A percentile compares a stretch with the other conserved stretches of the same genome.
These are phyloP conservation scores for Xerocomus minutiporus DNA, from an alignment of 1,284 basidiomycete species.

Conservation along the genomic window DNA sequence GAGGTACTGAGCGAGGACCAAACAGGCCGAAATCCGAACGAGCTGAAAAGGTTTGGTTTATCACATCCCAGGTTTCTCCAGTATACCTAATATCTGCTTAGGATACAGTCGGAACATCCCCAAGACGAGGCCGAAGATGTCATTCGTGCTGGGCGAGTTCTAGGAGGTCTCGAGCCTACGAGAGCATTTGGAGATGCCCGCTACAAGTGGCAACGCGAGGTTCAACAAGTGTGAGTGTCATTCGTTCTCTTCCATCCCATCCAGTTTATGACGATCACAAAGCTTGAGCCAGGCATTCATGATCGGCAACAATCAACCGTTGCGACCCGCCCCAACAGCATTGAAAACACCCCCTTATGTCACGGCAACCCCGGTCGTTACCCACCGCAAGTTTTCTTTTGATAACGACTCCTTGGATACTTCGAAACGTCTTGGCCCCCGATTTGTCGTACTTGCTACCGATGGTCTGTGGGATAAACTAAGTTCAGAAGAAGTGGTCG, in stretches of 20 bases:
- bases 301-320: conserved; percentile 54
- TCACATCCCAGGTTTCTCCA: background rate
- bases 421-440: conserved; percentile 35
- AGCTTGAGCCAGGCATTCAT: conserved; percentile 66
- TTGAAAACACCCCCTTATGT: conserved; percentile 95
- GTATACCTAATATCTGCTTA: conserved; percentile 30
- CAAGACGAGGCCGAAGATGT: conserved; percentile 75
- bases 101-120: conserved; percentile 89
- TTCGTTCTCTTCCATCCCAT: conserved; percentile 1
- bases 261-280: conserved; percentile 25
- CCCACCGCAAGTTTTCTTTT: conserved; percentile 65
- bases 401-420: conserved; percentile 18
- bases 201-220: conserved; percentile 81
- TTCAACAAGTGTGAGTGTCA: conserved; percentile 65
- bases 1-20: conserved; percentile 94
- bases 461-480: conserved; percentile 96
- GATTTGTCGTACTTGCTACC: conserved; percentile 85
- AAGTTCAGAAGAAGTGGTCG: conserved; percentile 91
- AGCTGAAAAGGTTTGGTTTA: conserved; percentile 58
- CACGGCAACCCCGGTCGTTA: conserved; percentile 85
- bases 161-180: conserved; percentile 92
- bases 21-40: conserved; percentile 87
- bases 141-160: conserved; percentile 79
- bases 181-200: conserved; percentile 94
- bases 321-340: conserved; percentile 55